These are phyloP conservation scores for Claviceps purpurea DNA, from an alignment of 2,329 filamentous ascomycete species.

Conservation along the genomic window DNA sequence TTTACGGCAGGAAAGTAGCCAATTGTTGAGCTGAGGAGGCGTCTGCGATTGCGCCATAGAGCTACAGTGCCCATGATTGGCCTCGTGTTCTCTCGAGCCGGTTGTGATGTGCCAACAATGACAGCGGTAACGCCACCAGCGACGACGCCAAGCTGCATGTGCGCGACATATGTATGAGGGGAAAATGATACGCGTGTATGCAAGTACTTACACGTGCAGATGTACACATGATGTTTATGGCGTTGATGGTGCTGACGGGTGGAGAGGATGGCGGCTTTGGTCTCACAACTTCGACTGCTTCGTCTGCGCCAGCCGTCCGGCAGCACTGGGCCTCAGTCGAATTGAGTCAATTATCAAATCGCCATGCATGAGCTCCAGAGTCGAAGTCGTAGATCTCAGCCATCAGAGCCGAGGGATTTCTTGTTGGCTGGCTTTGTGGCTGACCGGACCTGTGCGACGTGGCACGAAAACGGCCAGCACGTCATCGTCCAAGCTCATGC, in stretches of 20 bases:
- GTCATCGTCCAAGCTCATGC: constrained; percentile 2
- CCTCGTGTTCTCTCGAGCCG: neutral
- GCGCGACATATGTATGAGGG: neutral
- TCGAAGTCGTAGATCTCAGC: neutral
- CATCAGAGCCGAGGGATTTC: neutral
- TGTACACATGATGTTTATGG: too few species aligned
- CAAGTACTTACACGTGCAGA: too few species aligned
- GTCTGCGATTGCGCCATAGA: constrained; percentile 6
- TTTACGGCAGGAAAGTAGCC: neutral
- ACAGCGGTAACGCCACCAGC: constrained; percentile 3
- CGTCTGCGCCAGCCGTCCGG: too few species aligned
- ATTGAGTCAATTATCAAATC: too few species aligned
- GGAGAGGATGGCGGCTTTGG: too few species aligned
- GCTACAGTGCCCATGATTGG: constrained; percentile 3
- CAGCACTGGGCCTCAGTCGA: too few species aligned
- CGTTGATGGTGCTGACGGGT: too few species aligned
- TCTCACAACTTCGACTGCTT: too few species aligned
- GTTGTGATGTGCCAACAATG: neutral
- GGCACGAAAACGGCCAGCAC: neutral
- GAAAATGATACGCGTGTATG: too few species aligned
- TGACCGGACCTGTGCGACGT: neutral
- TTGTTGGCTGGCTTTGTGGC: neutral
- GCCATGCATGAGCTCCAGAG: too few species aligned
- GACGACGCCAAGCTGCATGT: neutral
- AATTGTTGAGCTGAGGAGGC: neutral